Conservation (phyloP, 768 basidiomycete genomes). For the Hypholoma sublateritium region DNA sequence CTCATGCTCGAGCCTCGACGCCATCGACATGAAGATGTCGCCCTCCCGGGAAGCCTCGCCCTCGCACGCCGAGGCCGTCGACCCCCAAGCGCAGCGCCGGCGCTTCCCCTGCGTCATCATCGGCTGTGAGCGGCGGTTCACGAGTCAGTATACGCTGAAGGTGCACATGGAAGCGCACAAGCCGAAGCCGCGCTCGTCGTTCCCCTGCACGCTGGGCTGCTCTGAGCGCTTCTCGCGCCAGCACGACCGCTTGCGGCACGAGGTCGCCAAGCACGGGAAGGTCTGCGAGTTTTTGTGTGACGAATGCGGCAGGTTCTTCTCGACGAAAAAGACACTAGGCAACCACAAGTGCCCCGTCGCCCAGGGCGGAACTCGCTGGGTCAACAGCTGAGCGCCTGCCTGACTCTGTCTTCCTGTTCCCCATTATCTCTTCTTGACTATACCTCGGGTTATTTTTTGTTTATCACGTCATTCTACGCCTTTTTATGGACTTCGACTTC, state of each 20-base stretch:
- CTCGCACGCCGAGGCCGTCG: constrained; percentile 27
- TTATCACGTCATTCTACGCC: constrained; percentile 1
- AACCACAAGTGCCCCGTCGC: constrained; percentile 59
- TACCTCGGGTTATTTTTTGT: neutral
- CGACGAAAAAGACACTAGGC: constrained; percentile 48
- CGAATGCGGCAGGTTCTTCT: constrained; percentile 54
- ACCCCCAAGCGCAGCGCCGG: constrained; percentile 33
- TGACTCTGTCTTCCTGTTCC: constrained; percentile 4
- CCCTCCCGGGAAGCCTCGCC: constrained; percentile 13
- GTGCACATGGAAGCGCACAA: constrained; percentile 58
- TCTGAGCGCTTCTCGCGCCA: constrained; percentile 54
- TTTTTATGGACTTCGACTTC: constrained; percentile 5
- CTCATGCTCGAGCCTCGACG: constrained; percentile 27
- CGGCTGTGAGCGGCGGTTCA: constrained; percentile 49
- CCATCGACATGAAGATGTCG: constrained; percentile 17
- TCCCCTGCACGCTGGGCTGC: constrained; percentile 55
- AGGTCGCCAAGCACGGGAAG: constrained; percentile 58
- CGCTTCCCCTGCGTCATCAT: constrained; percentile 48
- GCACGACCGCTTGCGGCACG: constrained; percentile 56
- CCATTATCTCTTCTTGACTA: constrained; percentile 8
- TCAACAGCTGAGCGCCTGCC: constrained; percentile 28
- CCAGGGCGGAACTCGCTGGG: constrained; percentile 49
- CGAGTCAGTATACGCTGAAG: constrained; percentile 52
- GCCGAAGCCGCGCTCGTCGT: constrained; percentile 46
- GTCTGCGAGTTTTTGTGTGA: constrained; percentile 54